Percentiles rank a stretch among this genome's conserved stretches.
Evolutionary conservation across 495 filamentous ascomycete species (phyloP).

Genomic region (Xylaria curta): DNA sequence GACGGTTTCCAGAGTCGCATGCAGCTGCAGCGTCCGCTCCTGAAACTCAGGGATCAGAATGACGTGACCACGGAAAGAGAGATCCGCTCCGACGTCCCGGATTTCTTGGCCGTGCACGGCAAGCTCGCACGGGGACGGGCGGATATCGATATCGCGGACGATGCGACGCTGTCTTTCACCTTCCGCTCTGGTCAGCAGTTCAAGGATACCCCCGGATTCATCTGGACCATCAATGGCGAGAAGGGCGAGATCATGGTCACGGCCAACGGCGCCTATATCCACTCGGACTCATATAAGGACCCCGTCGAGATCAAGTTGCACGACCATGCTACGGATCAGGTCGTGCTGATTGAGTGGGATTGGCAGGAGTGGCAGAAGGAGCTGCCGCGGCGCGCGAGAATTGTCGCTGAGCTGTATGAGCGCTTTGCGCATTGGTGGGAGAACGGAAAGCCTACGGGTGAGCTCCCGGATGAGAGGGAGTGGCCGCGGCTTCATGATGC

Average conservation of each 20-base stretch:
- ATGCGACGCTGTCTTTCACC: constrained; percentile 50
- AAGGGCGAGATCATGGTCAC: constrained; percentile 62
- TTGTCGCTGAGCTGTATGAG: constrained; percentile 59
- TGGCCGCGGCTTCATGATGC: constrained; percentile 35
- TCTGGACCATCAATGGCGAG: constrained; percentile 62
- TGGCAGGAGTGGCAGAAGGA: constrained; percentile 50
- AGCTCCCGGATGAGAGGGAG: constrained; percentile 32
- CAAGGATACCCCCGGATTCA: constrained; percentile 52
- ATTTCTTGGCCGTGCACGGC: constrained; percentile 56
- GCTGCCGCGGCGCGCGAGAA: constrained; percentile 44
- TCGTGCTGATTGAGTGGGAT: constrained; percentile 51
- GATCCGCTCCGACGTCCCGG: constrained; percentile 46
- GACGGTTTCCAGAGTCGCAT: constrained; percentile 45
- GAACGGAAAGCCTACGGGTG: constrained; percentile 20
- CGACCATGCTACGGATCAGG: constrained; percentile 47
- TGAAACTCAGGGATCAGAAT: constrained; percentile 40
- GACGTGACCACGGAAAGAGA: constrained; percentile 40
- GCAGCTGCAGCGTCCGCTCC: constrained; percentile 53
- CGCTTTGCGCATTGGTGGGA: constrained; percentile 46
- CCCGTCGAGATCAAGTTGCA: constrained; percentile 52
- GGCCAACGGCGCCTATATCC: constrained; percentile 42
- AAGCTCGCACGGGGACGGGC: constrained; percentile 40
- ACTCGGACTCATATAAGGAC: constrained; percentile 41
- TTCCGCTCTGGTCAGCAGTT: constrained; percentile 59
- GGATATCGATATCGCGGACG: constrained; percentile 33